Base-by-base conservation (phyloP, 202 grass and related monocot genomes). In the Panicum hallii region DNA sequence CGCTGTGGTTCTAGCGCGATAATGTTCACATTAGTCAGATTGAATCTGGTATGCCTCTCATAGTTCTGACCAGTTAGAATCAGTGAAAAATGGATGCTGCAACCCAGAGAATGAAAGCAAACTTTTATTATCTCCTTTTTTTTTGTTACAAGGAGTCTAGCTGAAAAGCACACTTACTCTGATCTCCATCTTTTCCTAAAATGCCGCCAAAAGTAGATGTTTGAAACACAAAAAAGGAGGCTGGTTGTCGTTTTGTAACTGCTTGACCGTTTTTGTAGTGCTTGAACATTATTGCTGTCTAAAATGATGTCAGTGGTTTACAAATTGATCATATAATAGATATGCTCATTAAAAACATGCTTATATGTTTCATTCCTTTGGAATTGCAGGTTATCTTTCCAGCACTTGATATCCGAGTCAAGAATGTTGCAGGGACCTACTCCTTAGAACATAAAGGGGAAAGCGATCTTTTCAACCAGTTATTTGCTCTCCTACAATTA, bases 391-490 rank as follows among this genome's bases (percentile, higher is more conserved):
- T 95, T 85, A 98, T 98, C 81, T 93, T 98, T 87, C 93, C 93
- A 67, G 95, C 95, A 77, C 92, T 98, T 65, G 95, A 98, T 82
- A 90, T 87, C 44, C 89, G 93, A 77, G 95, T 98, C 67, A 95
- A 98, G 89, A 95, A 98, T 79, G 83, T 98, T 1, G 93, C 95
- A 49, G 84, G 88, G 61, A 98, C 95, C 43, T 98, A 98, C 83
- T 92, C 87, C 79, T 84, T 98, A 13, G 95, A 98, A 80, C 95
- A 98, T 83, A 93, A 91, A 89, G 93, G 93, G 53, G 95, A 98
- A 61, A 90, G 62, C 26, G 83, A 86, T 77, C 87, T 95, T 74
- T 98, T 98, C 66, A 57, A 78, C 52, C 85, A 98, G 57, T 56
- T 95, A 10, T 91, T 98, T 90, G 83, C 63, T 86, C 74, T 97